These are phyloP conservation scores for Dendryphion nanum DNA, from an alignment of 2,329 filamentous ascomycete genomes.

Conservation along the genomic window DNA sequence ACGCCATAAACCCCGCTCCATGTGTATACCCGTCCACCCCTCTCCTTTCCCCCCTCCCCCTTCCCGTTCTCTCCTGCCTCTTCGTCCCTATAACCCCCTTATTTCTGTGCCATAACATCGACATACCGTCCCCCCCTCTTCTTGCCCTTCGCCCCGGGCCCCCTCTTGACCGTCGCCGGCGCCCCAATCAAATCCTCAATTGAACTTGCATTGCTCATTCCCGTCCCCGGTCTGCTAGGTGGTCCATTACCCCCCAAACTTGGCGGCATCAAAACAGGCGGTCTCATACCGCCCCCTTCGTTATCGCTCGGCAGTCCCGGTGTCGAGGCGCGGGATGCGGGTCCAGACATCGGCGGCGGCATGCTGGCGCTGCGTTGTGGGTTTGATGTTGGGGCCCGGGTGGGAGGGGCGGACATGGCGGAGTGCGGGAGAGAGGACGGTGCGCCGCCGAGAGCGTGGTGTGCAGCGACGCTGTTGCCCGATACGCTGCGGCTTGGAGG, in stretches of 20 bases:
- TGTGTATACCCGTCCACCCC: too few relatives aligned
- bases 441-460: conserved; percentile 11
- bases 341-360: conserved; percentile 33
- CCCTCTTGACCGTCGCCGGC: conserved; percentile 64
- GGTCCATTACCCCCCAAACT: conserved; percentile 28
- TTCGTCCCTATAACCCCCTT: too few relatives aligned
- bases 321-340: conserved; percentile 28
- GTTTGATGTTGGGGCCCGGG: conserved; percentile 14
- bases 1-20: too few relatives aligned
- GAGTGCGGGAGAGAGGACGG: conserved; percentile 12
- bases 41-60: too few relatives aligned
- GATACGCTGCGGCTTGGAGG: conserved; percentile 52
- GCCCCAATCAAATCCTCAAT: conserved; percentile 90
- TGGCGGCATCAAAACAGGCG: conserved; percentile 25
- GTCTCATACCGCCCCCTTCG: conserved; percentile 27
- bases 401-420: conserved; percentile 7
- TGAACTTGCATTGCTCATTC: conserved; percentile 87
- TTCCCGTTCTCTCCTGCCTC: too few relatives aligned
- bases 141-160: conserved; percentile 56
- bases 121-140: conserved; percentile 89
- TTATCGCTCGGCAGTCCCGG: conserved; percentile 31
- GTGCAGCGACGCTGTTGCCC: conserved; percentile 48
- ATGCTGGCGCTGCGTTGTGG: conserved; percentile 33
- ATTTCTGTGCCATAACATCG: conserved; percentile 71
- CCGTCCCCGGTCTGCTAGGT: conserved; percentile 61